A percentile compares a stretch with the other conserved stretches of the same genome.
Evolutionary conservation across 305 asterid genomes (phyloP).

Genomic region (Fraxinus nigra): DNA sequence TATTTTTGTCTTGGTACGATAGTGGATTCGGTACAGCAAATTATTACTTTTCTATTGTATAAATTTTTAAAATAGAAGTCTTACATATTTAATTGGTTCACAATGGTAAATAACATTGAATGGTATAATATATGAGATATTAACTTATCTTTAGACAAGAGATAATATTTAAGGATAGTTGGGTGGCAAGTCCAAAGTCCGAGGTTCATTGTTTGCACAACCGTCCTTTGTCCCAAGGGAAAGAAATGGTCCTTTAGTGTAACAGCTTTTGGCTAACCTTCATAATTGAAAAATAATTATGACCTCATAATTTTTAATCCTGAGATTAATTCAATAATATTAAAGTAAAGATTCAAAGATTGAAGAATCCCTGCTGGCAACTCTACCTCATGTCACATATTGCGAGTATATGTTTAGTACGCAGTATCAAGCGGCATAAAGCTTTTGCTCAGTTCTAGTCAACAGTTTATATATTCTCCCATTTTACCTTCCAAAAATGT

Average conservation of each 20-base stretch:
- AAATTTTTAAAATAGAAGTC: slow-evolving; percentile 25
- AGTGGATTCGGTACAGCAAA: slow-evolving; percentile 42
- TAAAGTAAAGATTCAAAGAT: not conserved
- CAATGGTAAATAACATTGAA: not conserved
- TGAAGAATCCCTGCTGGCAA: not conserved
- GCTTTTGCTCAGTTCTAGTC: not conserved
- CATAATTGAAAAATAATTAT: not conserved
- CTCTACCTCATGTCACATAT: not conserved
- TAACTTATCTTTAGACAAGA: not conserved
- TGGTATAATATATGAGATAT: not conserved
- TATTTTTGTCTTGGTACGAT: slow-evolving; percentile 28
- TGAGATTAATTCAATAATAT: not conserved
- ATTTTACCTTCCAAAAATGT: not conserved
- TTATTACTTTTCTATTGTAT: slow-evolving; percentile 30
- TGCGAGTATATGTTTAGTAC: not conserved
- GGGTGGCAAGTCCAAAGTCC: slow-evolving; percentile 24
- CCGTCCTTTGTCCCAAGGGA: slow-evolving; percentile 31
- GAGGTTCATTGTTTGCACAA: slow-evolving; percentile 26
- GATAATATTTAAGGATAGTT: not conserved
- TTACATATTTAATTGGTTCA: slow-evolving; percentile 17
- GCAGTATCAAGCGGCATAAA: not conserved
- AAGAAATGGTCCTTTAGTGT: slow-evolving; percentile 21
- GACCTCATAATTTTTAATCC: not conserved
- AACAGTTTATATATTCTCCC: not conserved
- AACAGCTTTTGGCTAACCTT: slow-evolving; percentile 21